phyloP scores from a whole-genome alignment of 1,139 yeast species.

The Pichia sp. region DNA sequence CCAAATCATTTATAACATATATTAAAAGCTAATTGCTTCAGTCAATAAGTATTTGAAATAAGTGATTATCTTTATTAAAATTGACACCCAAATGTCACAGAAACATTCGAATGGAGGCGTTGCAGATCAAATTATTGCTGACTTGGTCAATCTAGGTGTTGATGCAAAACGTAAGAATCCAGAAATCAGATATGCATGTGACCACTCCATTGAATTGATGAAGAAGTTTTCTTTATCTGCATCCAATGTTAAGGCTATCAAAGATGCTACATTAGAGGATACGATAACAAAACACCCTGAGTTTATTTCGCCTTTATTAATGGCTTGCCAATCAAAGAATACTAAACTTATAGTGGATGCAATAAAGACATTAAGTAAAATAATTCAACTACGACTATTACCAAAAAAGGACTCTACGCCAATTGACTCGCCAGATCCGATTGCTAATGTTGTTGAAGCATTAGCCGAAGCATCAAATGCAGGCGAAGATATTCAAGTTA shows the following conservation, averaged over 20 bases:
- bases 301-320: slow-evolving; percentile 61
- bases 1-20: background rate
- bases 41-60: background rate
- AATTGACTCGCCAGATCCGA: slow-evolving; percentile 28
- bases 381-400: slow-evolving; percentile 46
- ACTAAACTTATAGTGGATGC: slow-evolving; percentile 68
- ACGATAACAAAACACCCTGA: slow-evolving; percentile 38
- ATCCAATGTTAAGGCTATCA: background rate
- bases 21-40: background rate
- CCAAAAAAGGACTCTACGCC: slow-evolving; percentile 31
- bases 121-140: slow-evolving; percentile 44
- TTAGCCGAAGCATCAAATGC: slow-evolving; percentile 68
- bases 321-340: slow-evolving; percentile 69
- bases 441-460: slow-evolving; percentile 55
- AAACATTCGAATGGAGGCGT: slow-evolving; percentile 23
- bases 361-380: slow-evolving; percentile 57
- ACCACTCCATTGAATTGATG: slow-evolving; percentile 47
- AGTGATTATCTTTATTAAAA: background rate
- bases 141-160: slow-evolving; percentile 50
- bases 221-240: slow-evolving; percentile 11
- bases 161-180: slow-evolving; percentile 68
- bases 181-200: slow-evolving; percentile 63
- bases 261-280: slow-evolving; percentile 19
- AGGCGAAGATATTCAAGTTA: slow-evolving; percentile 77
- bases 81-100: slow-evolving; percentile 5